Conservation (phyloP, 345 rosid genomes). For the Eucalyptus microcorys region DNA sequence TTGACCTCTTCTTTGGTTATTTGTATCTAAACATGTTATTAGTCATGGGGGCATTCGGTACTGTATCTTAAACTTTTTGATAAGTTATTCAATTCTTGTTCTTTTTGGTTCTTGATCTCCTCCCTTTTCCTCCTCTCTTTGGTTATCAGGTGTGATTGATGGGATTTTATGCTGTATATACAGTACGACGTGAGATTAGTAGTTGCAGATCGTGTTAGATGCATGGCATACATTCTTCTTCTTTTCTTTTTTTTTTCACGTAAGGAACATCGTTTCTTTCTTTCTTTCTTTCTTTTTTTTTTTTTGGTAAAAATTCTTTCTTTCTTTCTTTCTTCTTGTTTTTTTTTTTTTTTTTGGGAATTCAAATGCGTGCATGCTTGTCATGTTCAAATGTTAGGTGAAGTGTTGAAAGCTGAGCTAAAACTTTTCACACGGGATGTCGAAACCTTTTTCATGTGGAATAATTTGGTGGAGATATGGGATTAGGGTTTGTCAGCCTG, state of each 20-base stretch:
- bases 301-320: too few species aligned
- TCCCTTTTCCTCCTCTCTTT: neutral
- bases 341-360: neutral
- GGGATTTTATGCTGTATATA: neutral
- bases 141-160: neutral
- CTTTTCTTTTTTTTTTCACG: neutral
- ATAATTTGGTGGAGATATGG: neutral
- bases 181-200: neutral
- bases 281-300: neutral
- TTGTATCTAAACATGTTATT: neutral
- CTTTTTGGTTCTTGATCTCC: neutral
- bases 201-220: neutral
- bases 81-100: neutral
- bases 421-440: neutral
- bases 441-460: neutral
- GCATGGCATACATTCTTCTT: neutral
- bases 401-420: neutral
- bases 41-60: neutral
- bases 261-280: neutral
- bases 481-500: neutral
- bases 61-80: neutral
- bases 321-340: neutral
- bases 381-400: neutral
- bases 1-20: neutral
- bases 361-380: neutral